Evolutionary conservation across 2,329 filamentous ascomycete genomes (phyloP).

Genomic region (Calycina marina): DNA sequence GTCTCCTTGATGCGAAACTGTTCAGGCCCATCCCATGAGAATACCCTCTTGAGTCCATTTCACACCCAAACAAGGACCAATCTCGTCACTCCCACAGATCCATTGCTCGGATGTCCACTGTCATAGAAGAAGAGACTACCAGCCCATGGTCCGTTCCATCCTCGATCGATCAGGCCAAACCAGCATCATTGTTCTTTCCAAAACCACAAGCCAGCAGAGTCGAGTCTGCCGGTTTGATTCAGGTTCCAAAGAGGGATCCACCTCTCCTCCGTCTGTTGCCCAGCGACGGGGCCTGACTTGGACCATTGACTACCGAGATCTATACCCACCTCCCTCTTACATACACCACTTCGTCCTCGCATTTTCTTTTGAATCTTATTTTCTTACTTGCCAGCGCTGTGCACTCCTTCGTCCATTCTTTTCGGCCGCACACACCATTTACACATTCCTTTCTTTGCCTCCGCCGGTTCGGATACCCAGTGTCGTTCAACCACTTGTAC

Average conservation of each 20-base stretch:
- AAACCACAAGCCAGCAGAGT: no score
- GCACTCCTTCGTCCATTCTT: slow-evolving; percentile 37
- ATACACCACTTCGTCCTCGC: slow-evolving; percentile 4
- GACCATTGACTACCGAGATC: slow-evolving; percentile 23
- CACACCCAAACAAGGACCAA: no score
- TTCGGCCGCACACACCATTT: slow-evolving; percentile 26
- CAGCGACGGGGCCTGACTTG: slow-evolving; percentile 13
- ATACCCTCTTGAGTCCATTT: no score
- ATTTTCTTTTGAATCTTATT: no score
- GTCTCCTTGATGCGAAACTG: no score
- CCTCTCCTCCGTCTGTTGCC: slow-evolving; percentile 17
- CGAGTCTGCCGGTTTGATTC: no score
- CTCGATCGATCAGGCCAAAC: no score
- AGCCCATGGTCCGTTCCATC: slow-evolving; percentile 34
- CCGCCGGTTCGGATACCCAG: slow-evolving; percentile 39
- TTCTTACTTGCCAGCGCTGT: slow-evolving; percentile 27
- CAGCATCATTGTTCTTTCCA: no score
- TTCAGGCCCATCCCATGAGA: no score
- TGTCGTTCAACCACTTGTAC: slow-evolving; percentile 12
- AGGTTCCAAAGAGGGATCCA: no score
- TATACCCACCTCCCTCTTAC: slow-evolving; percentile 21
- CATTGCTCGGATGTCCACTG: slow-evolving; percentile 38
- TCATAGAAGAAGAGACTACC: slow-evolving; percentile 34
- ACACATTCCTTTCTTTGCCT: slow-evolving; percentile 21
- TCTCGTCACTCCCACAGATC: no score